Conservation (phyloP, 805 yeast genomes). For the Hanseniaspora guilliermondii region DNA sequence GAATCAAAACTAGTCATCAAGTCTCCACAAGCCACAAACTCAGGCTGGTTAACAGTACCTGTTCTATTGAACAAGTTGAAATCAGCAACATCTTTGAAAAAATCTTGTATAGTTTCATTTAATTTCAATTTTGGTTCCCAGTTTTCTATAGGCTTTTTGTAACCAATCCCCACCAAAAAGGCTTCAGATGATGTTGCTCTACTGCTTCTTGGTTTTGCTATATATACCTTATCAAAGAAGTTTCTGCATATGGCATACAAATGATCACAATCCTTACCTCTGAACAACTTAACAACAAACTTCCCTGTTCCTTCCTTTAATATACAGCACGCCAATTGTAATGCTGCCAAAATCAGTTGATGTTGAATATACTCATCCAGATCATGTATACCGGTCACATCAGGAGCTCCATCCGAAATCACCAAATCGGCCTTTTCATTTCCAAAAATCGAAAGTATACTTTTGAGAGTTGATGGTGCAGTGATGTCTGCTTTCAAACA, state of each 20-base stretch:
- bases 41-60: conserved; percentile 5
- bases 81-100: conserved; percentile 76
- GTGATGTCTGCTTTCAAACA: conserved; percentile 94
- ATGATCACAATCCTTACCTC: conserved; percentile 91
- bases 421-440: conserved; percentile 92
- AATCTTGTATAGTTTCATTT: conserved; percentile 62
- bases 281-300: conserved; percentile 89
- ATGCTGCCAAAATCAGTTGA: conserved; percentile 78
- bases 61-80: conserved; percentile 7
- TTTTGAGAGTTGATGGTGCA: conserved; percentile 75
- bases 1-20: conserved; percentile 67
- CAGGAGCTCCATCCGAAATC: conserved; percentile 97
- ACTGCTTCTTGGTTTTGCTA: conserved; percentile 93
- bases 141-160: conserved; percentile 59
- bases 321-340: conserved; percentile 81
- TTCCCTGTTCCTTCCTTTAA: conserved; percentile 71
- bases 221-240: conserved; percentile 72
- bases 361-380: conserved; percentile 95
- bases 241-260: conserved; percentile 84
- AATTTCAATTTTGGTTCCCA: conserved; percentile 63
- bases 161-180: conserved; percentile 83
- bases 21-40: conserved; percentile 91
- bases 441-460: conserved; percentile 68
- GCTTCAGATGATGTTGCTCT: conserved; percentile 91
- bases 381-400: conserved; percentile 94